A percentile compares a stretch with the other conserved stretches of the same genome.
phyloP scores from a whole-genome alignment of 2,329 filamentous ascomycete species.

The Arthrobotrys pseudoclavata region DNA sequence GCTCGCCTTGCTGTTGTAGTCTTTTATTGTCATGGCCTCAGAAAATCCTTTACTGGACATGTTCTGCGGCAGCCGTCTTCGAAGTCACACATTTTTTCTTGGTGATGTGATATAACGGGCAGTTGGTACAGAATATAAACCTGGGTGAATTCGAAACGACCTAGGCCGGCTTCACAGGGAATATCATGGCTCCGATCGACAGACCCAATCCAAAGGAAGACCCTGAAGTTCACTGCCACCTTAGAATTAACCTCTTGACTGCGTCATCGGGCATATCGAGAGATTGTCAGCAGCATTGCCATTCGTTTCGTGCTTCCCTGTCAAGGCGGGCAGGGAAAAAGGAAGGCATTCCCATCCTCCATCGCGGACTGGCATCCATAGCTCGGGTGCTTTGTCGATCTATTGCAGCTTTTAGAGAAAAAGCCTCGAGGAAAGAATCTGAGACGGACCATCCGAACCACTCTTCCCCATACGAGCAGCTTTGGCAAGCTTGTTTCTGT shows the following conservation, averaged over 20 bases:
- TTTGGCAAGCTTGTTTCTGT: slow-evolving; percentile 34
- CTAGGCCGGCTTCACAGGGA: slow-evolving; percentile 44
- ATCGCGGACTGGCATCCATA: slow-evolving; percentile 54
- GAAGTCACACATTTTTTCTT: not conserved
- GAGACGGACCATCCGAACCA: slow-evolving; percentile 59
- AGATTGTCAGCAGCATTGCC: slow-evolving; percentile 54
- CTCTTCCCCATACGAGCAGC: slow-evolving; percentile 37
- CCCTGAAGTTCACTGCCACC: slow-evolving; percentile 60
- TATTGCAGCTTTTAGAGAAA: slow-evolving; percentile 53
- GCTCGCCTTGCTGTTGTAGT: slow-evolving; percentile 5
- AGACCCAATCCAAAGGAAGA: slow-evolving; percentile 59
- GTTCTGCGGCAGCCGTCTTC: slow-evolving; percentile 43
- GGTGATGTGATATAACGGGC: slow-evolving; percentile 43
- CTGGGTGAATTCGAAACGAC: slow-evolving; percentile 57
- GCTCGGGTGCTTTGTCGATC: slow-evolving; percentile 58
- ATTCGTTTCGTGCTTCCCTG: slow-evolving; percentile 30
- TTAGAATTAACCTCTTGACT: slow-evolving; percentile 57
- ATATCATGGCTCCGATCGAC: slow-evolving; percentile 51
- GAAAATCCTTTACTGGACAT: slow-evolving; percentile 21
- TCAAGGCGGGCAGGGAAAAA: slow-evolving; percentile 42
- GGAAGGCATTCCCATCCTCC: slow-evolving; percentile 49
- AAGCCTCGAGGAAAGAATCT: slow-evolving; percentile 59
- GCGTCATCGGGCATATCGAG: slow-evolving; percentile 51
- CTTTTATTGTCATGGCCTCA: slow-evolving; percentile 11
- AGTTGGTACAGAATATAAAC: slow-evolving; percentile 35